Base-by-base conservation (phyloP, 768 basidiomycete genomes). In the Saitozyma sp. region DNA sequence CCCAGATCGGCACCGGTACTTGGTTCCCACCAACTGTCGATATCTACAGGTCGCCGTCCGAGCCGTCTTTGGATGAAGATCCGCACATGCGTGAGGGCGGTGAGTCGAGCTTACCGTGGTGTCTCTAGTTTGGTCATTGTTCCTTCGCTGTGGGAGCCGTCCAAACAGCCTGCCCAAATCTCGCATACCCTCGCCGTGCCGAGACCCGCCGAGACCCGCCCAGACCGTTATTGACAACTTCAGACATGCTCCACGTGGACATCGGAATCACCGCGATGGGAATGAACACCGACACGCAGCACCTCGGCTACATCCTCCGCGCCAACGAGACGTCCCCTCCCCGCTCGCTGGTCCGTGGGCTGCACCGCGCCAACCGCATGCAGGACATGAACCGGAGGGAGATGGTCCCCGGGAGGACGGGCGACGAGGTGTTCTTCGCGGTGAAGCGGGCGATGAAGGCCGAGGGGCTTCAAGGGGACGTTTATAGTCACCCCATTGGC, bases 1-100 rank as follows among this genome's bases (percentile, higher is more conserved):
- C 37, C 11, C 46, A 63, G 61, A 52, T 64, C 40, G 67, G 63
- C 8, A 68, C 63, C 40, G 59, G 59, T n/a, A 86, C 84, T 14
- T 85, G 84, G 84, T 83, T 83, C 67, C 84, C 84, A 55, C 84
- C 84, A 6, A 78, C 84, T n/a, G 81, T 85, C 8, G 83, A 82
- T 74, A 83, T 66, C 76, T 80, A 58, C 79, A 82, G 14, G 79
- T 80, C 75, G 80, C 84, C 55, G 79, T 82, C 19, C 83, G 83
- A 82, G 75, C 49, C 83, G 81, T 14, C 81, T 80, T 7, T 71
- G 78, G 20, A 76, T 80, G 64, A 73, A 80, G 48, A 84, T 84
- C 63, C 79, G 79, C 38, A 80, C 80, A 71, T 84, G 84, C 51
- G 84, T 11, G 64, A 58, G 46, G 68, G 68, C 61, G 67, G 66